These are phyloP conservation scores for Coprinopsis sp. DNA, from an alignment of 768 basidiomycete genomes.

Conservation along the genomic window DNA sequence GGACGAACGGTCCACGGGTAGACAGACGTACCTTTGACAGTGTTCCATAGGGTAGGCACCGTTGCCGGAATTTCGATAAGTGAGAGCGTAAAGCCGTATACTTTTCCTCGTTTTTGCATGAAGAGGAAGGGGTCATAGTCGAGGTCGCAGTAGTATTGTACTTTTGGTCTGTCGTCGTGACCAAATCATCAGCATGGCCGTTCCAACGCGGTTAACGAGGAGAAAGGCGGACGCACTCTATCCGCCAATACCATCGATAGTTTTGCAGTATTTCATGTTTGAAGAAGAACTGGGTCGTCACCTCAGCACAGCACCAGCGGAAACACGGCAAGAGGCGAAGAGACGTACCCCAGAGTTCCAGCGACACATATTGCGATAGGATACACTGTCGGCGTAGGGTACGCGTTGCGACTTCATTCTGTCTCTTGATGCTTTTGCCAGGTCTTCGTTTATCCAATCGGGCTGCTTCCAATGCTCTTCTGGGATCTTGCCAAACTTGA, in stretches of 20 bases:
- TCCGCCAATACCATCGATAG: conserved; percentile 83
- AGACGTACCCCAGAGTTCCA: conserved; percentile 82
- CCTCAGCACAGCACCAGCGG: not conserved
- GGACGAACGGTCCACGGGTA: not conserved
- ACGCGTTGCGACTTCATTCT: conserved; percentile 61
- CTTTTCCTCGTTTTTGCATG: conserved; percentile 63
- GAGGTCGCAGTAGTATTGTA: conserved; percentile 74
- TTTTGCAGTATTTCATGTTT: conserved; percentile 69
- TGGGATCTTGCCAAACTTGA: conserved; percentile 68
- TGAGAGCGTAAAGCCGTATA: conserved; percentile 70
- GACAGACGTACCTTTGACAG: conserved; percentile 52
- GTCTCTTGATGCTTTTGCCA: conserved; percentile 55
- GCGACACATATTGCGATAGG: conserved; percentile 94
- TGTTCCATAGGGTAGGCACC: conserved; percentile 75
- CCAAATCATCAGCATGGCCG: not conserved
- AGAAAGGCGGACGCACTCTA: not conserved
- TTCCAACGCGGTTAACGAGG: not conserved
- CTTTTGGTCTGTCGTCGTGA: conserved; percentile 50
- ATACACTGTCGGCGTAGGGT: conserved; percentile 64
- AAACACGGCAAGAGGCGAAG: not conserved
- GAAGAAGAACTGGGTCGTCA: conserved; percentile 65
- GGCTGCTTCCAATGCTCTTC: conserved; percentile 76
- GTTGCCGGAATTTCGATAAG: conserved; percentile 75
- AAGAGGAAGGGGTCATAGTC: conserved; percentile 74
- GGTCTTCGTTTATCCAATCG: conserved; percentile 70